These are phyloP conservation scores for Domatiomyces globalis DNA, from an alignment of 2,329 filamentous ascomycete genomes.

Conservation along the genomic window DNA sequence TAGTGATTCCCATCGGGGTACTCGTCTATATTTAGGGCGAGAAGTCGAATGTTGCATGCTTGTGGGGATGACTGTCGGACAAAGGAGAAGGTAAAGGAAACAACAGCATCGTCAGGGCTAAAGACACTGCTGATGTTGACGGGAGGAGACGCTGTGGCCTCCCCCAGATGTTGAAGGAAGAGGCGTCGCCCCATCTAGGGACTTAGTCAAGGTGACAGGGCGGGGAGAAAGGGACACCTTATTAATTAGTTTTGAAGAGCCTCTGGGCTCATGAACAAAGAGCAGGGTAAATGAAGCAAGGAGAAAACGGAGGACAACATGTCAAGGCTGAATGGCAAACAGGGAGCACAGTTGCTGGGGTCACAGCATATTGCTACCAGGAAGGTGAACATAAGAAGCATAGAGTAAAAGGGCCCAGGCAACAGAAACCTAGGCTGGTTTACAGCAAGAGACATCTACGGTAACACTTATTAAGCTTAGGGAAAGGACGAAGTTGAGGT, in stretches of 20 bases:
- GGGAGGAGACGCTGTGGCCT: slow-evolving; percentile 26
- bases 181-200: slow-evolving; percentile 51
- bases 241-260: neutral
- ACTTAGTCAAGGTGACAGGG: neutral
- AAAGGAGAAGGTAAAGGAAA: slow-evolving; percentile 46
- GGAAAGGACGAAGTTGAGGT: too few species aligned
- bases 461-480: too few species aligned
- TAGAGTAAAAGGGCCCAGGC: too few species aligned
- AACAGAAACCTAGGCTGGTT: too few species aligned
- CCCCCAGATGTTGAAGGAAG: slow-evolving; percentile 47
- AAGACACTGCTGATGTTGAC: slow-evolving; percentile 41
- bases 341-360: neutral
- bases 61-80: slow-evolving; percentile 4
- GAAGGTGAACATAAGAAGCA: neutral
- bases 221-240: neutral
- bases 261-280: neutral
- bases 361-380: neutral
- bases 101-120: slow-evolving; percentile 55
- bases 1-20: slow-evolving; percentile 44
- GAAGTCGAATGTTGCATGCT: slow-evolving; percentile 7
- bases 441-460: too few species aligned
- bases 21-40: slow-evolving; percentile 38
- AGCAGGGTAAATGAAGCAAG: neutral
- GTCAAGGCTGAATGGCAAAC: neutral
- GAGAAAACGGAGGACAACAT: neutral